These are phyloP conservation scores for Pharus latifolius DNA, from an alignment of 176 grass and related monocot genomes.

Conservation along the genomic window DNA sequence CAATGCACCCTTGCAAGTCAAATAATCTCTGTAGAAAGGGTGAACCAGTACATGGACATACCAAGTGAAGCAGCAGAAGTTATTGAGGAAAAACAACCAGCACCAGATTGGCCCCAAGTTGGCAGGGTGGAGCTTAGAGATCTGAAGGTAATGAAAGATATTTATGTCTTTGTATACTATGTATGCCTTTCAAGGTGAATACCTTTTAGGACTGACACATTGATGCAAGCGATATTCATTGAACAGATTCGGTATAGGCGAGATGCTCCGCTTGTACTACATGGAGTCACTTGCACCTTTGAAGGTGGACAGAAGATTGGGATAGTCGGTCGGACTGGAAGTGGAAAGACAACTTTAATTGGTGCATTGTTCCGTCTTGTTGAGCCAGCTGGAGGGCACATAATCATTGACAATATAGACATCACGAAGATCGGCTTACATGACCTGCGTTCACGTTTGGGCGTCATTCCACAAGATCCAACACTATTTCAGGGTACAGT, in stretches of 20 bases:
- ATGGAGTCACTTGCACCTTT: slow-evolving; percentile 76
- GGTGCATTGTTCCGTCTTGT: slow-evolving; percentile 87
- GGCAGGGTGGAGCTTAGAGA: slow-evolving; percentile 68
- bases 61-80: slow-evolving; percentile 59
- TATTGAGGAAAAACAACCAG: slow-evolving; percentile 47
- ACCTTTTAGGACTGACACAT: not conserved
- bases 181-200: not conserved
- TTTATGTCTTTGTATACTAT: not conserved
- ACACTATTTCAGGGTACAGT: slow-evolving; percentile 82
- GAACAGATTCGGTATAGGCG: slow-evolving; percentile 76
- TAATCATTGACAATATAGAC: slow-evolving; percentile 59
- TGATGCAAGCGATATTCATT: slow-evolving; percentile 10
- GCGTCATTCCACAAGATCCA: slow-evolving; percentile 95
- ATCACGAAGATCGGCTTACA: slow-evolving; percentile 68
- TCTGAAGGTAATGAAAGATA: slow-evolving; percentile 51
- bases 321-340: slow-evolving; percentile 88
- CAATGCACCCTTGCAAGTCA: slow-evolving; percentile 70
- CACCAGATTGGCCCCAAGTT: slow-evolving; percentile 60
- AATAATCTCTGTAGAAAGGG: slow-evolving; percentile 88
- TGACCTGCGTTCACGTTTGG: slow-evolving; percentile 77
- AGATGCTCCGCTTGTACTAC: slow-evolving; percentile 62
- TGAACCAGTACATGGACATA: slow-evolving; percentile 88
- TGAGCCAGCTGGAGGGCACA: slow-evolving; percentile 74
- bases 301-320: slow-evolving; percentile 79
- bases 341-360: slow-evolving; percentile 92